Conservation (phyloP, 306 rosid species). For the Fagus sylvatica region DNA sequence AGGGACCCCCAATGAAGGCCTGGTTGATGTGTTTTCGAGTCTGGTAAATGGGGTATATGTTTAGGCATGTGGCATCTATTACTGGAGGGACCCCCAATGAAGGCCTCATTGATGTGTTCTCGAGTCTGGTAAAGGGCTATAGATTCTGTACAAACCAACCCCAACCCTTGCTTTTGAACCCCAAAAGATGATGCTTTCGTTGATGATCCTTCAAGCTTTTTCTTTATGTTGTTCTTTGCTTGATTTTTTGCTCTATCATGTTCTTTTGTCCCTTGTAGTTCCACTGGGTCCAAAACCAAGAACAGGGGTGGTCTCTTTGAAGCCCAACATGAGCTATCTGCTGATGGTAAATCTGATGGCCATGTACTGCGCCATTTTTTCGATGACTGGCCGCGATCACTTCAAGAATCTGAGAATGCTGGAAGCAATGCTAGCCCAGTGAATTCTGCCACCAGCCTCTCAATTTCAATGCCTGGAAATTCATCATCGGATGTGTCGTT, state of each 20-base stretch:
- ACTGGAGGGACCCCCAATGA: constrained; percentile 23
- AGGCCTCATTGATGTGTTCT: constrained; percentile 27
- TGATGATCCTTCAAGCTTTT: constrained; percentile 3
- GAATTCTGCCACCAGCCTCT: constrained; percentile 59
- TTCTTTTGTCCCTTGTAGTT: constrained; percentile 30
- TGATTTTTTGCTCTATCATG: constrained; percentile 19
- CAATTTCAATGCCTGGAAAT: constrained; percentile 68
- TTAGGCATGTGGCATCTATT: constrained; percentile 11
- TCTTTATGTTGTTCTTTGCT: not conserved
- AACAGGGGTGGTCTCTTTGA: constrained; percentile 35
- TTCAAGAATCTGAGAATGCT: constrained; percentile 49
- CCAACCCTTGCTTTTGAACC: constrained; percentile 36
- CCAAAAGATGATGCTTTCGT: constrained; percentile 15
- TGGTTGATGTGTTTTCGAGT: constrained; percentile 29
- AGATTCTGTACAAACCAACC: constrained; percentile 31
- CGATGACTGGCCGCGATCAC: constrained; percentile 90
- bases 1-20: constrained; percentile 25
- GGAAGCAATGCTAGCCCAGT: constrained; percentile 37
- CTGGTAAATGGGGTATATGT: constrained; percentile 8
- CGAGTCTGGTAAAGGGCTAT: constrained; percentile 16
- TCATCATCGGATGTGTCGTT: constrained; percentile 72
- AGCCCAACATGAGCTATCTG: constrained; percentile 40
- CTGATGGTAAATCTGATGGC: constrained; percentile 56
- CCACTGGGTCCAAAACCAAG: constrained; percentile 48
- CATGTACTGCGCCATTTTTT: constrained; percentile 83